Conservation (phyloP, 2,329 filamentous ascomycete genomes). For the Colletotrichum horii region DNA sequence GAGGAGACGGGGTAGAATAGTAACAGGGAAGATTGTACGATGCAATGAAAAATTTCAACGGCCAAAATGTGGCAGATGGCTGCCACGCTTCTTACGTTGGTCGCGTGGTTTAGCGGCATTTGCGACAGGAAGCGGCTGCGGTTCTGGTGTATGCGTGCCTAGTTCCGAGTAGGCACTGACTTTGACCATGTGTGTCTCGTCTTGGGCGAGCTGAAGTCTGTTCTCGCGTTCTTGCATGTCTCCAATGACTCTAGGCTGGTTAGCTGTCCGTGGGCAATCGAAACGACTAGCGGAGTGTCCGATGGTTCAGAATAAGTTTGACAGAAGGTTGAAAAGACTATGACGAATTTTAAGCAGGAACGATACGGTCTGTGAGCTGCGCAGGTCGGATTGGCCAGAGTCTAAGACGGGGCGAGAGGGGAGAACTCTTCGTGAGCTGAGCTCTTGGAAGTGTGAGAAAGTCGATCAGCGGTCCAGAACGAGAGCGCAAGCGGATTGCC, state of each 20-base stretch:
- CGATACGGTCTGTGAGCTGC: background rate
- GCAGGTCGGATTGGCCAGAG: background rate
- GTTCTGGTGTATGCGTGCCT: background rate
- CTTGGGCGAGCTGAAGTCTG: background rate
- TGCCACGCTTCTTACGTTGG: background rate
- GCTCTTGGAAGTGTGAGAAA: background rate
- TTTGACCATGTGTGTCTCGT: background rate
- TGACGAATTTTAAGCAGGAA: background rate
- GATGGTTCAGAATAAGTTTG: background rate
- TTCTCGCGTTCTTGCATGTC: background rate
- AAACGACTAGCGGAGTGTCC: background rate
- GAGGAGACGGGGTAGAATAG: background rate
- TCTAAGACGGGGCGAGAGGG: background rate
- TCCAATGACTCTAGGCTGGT: background rate
- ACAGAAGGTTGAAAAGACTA: background rate
- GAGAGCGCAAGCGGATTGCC: background rate
- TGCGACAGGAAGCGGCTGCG: background rate
- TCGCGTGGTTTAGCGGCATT: constrained; percentile 1
- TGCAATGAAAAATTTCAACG: constrained; percentile 1
- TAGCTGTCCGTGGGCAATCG: background rate
- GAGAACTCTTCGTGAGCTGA: background rate
- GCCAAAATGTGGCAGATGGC: background rate
- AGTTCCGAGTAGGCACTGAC: background rate
- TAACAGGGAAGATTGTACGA: constrained; percentile 11
- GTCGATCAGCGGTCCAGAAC: background rate